Percentiles rank a stretch among this genome's conserved stretches.
phyloP scores from a whole-genome alignment of 108 stramenopile species.

The Conticribra weissflogii region DNA sequence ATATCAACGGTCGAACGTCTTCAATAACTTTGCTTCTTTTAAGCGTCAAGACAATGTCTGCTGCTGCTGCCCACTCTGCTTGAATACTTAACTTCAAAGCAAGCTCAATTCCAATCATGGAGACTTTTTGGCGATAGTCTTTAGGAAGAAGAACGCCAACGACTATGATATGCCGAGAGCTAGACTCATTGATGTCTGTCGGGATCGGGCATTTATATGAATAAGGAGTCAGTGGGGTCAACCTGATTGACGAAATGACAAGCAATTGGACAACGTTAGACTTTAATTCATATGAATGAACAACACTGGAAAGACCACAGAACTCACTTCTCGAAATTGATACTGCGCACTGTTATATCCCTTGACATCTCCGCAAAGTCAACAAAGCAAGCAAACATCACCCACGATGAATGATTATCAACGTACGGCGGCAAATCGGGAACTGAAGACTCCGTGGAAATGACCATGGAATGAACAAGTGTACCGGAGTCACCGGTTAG shows the following conservation, averaged over 20 bases:
- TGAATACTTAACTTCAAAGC: slow-evolving; percentile 7
- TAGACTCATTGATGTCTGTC: neutral
- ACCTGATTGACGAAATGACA: neutral
- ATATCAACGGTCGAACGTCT: neutral
- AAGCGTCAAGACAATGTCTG: neutral
- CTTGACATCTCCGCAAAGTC: neutral
- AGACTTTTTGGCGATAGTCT: neutral
- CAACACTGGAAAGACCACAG: too few relatives aligned
- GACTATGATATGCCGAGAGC: slow-evolving; percentile 3
- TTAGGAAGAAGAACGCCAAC: slow-evolving; percentile 3
- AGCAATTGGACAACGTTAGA: too few relatives aligned
- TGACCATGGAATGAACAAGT: neutral
- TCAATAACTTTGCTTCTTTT: neutral
- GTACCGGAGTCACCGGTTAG: neutral
- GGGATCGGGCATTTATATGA: slow-evolving; percentile 11
- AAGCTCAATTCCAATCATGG: neutral
- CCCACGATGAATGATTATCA: neutral
- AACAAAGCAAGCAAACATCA: slow-evolving; percentile 3
- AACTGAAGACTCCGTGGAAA: neutral
- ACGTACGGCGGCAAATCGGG: slow-evolving; percentile 11
- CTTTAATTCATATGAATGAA: too few relatives aligned
- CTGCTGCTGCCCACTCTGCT: slow-evolving; percentile 8
- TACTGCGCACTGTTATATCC: neutral
- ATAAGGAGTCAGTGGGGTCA: slow-evolving; percentile 4
- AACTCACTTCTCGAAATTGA: neutral